Conservation (phyloP, 2,329 filamentous ascomycete genomes). For the Chaetomiaceae sp. region DNA sequence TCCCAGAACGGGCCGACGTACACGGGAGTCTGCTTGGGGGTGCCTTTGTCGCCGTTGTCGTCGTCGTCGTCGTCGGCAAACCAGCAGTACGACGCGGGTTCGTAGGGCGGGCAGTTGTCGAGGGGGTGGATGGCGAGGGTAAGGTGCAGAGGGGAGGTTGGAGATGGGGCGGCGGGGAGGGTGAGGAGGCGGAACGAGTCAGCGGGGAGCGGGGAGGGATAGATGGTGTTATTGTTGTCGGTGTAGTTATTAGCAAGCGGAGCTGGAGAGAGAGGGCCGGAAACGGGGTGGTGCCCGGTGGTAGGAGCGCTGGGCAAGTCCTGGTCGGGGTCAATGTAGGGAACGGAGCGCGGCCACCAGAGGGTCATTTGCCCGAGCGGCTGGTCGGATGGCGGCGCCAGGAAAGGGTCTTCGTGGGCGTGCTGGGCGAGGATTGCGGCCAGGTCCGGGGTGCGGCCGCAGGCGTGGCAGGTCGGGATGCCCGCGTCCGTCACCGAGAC, state of each 20-base stretch:
- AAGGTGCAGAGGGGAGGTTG: constrained; percentile 12
- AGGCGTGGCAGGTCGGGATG: not conserved
- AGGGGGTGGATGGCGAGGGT: constrained; percentile 16
- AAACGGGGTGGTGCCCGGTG: not conserved
- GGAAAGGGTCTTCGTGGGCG: not conserved
- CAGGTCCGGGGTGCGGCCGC: not conserved
- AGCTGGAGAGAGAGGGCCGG: too few species aligned
- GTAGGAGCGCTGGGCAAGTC: too few species aligned
- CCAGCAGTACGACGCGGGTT: constrained; percentile 30
- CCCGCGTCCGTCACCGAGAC: not conserved
- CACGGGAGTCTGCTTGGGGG: too few species aligned
- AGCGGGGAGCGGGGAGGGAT: not conserved
- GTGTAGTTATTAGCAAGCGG: too few species aligned
- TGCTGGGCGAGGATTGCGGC: not conserved
- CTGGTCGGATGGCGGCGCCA: constrained; percentile 2
- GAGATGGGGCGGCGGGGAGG: not conserved
- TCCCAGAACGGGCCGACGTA: constrained; percentile 26
- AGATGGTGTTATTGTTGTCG: not conserved
- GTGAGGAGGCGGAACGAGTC: constrained; percentile 2
- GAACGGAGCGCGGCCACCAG: constrained; percentile 8
- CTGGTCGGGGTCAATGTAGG: not conserved
- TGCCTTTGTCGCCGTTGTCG: not conserved
- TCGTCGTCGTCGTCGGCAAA: constrained; percentile 27
- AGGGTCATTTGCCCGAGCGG: constrained; percentile 4
- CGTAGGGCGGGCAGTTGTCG: constrained; percentile 28